Evolutionary conservation across 306 rosid species (phyloP).

Genomic region (Nissolia schottii): DNA sequence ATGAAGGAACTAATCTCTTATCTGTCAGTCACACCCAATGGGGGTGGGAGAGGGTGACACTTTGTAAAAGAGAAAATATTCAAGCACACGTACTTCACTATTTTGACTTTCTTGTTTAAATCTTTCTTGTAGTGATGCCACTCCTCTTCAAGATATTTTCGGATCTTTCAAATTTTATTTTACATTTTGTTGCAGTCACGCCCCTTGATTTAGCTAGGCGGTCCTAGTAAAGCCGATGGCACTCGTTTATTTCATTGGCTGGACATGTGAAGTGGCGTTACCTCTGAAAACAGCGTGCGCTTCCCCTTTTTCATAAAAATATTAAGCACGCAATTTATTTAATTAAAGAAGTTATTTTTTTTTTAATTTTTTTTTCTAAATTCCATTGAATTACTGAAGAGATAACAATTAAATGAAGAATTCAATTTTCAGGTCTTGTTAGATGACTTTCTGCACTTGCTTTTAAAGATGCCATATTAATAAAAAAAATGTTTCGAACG

Average conservation of each 20-base stretch:
- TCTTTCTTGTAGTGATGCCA: not conserved
- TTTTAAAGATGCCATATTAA: not conserved
- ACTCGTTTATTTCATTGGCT: not conserved
- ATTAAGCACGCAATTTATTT: not conserved
- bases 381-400: not conserved
- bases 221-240: not conserved
- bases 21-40: too few species aligned
- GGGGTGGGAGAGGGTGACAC: too few species aligned
- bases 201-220: not conserved
- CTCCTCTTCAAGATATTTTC: not conserved
- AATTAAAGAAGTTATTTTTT: not conserved
- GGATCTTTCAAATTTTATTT: not conserved
- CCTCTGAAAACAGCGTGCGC: not conserved
- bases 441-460: not conserved
- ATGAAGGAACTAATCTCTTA: too few species aligned
- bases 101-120: not conserved
- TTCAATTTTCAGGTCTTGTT: not conserved
- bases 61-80: too few species aligned
- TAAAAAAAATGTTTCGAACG: too few species aligned
- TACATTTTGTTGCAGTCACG: not conserved
- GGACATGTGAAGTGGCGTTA: not conserved
- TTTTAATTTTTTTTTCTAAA: not conserved
- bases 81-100: too few species aligned
- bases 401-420: not conserved
- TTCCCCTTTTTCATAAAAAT: not conserved